A percentile compares a stretch with the other conserved stretches of the same genome.
Conservation (phyloP, 2,329 filamentous ascomycete species). For the Sporothrix variecibatus region DNA sequence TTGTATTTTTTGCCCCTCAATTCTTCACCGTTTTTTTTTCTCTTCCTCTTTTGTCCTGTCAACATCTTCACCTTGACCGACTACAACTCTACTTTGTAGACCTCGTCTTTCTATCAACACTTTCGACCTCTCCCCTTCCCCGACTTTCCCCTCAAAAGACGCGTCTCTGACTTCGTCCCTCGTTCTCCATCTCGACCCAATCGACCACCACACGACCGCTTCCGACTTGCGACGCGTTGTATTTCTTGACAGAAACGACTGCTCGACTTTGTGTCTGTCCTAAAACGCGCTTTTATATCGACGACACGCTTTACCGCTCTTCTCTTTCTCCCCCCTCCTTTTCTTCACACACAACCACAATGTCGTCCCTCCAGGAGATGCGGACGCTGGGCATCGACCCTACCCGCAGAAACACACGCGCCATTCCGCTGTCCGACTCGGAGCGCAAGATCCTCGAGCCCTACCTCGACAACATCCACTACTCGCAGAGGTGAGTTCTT, state of each 20-base stretch:
- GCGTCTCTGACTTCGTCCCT: neutral
- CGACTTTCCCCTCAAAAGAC: neutral
- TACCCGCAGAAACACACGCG: conserved; percentile 81
- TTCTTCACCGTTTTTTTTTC: conserved; percentile 21
- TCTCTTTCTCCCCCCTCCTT: neutral
- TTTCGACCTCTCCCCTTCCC: neutral
- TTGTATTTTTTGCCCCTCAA: conserved; percentile 16
- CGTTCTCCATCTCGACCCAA: neutral
- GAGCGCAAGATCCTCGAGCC: conserved; percentile 87
- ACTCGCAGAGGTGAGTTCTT: conserved; percentile 56
- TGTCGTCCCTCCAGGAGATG: conserved; percentile 31
- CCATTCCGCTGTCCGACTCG: conserved; percentile 74
- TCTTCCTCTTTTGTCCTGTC: neutral
- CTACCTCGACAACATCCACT: conserved; percentile 91
- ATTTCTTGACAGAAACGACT: neutral
- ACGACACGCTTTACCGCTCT: neutral
- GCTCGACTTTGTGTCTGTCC: neutral
- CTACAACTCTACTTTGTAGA: too few relatives aligned
- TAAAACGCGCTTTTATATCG: neutral
- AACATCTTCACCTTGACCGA: neutral
- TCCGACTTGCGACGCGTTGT: conserved; percentile 3
- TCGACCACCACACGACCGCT: neutral
- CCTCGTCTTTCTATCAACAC: neutral
- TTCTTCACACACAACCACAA: neutral
- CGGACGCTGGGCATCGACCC: conserved; percentile 69